Conservation (phyloP, 495 filamentous ascomycete genomes). For the Penicillium herquei region DNA sequence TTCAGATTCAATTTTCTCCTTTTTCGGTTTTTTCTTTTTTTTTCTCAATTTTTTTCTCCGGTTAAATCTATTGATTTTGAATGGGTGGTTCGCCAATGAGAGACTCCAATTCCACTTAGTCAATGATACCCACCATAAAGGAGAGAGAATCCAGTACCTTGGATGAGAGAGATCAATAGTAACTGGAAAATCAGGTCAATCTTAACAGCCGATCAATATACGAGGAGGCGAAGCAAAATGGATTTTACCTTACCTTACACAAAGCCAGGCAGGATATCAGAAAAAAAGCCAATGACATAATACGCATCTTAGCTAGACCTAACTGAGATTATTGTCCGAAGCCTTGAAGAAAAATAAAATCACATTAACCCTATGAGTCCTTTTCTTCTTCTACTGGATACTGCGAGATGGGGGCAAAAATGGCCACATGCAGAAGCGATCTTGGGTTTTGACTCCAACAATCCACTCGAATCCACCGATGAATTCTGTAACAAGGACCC, state of each 20-base stretch:
- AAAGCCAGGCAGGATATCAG: too few species aligned
- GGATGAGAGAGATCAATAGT: slow-evolving; percentile 12
- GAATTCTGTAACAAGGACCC: slow-evolving; percentile 22
- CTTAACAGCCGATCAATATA: slow-evolving; percentile 6
- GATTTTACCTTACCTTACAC: too few species aligned
- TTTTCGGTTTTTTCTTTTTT: background rate
- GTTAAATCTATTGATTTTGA: background rate
- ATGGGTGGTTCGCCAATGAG: slow-evolving; percentile 17
- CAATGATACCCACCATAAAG: slow-evolving; percentile 4
- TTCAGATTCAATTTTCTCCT: background rate
- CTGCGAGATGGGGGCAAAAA: background rate
- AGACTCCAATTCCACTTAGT: slow-evolving; percentile 8
- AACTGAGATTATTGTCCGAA: slow-evolving; percentile 17
- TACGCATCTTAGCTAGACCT: slow-evolving; percentile 17
- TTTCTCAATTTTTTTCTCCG: background rate
- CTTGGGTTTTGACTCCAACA: slow-evolving; percentile 1
- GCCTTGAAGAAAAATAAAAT: too few species aligned
- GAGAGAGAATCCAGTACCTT: slow-evolving; percentile 13
- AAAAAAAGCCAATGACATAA: slow-evolving; percentile 7
- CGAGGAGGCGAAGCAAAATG: slow-evolving; percentile 2
- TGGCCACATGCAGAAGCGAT: slow-evolving; percentile 12
- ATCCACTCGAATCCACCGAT: too few species aligned
- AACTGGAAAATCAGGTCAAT: slow-evolving; percentile 16
- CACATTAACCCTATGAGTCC: too few species aligned
- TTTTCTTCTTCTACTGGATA: background rate